These are phyloP conservation scores for Polygonum maritimum DNA, from an alignment of 148 eudicot genomes.

Conservation along the genomic window DNA sequence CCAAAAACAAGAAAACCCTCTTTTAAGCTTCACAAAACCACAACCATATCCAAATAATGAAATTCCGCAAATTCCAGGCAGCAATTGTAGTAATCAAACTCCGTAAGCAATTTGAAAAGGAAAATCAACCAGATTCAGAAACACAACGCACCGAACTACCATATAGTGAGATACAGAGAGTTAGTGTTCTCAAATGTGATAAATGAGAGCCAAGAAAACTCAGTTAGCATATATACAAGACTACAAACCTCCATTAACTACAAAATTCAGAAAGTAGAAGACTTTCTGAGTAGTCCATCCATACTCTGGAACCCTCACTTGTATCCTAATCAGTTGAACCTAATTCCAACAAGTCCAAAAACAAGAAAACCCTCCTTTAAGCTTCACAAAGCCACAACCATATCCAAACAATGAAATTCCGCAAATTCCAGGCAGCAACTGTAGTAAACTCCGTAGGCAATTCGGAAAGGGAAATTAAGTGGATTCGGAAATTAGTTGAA, in stretches of 20 bases:
- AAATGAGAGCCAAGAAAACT: too few relatives aligned
- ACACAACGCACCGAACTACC: too few relatives aligned
- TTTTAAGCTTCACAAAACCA: not conserved
- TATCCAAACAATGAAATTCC: not conserved
- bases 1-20: not conserved
- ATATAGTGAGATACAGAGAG: too few relatives aligned
- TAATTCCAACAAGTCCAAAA: constrained; percentile 12
- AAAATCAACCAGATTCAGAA: too few relatives aligned
- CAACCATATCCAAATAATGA: not conserved
- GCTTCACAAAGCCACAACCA: not conserved
- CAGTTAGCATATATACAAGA: not conserved
- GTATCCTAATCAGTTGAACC: constrained; percentile 95
- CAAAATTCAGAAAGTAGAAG: constrained; percentile 87
- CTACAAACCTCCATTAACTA: constrained; percentile 83
- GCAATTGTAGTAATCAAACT: too few relatives aligned
- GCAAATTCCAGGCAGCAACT: not conserved
- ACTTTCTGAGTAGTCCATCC: constrained; percentile 99
- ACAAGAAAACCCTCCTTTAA: not conserved
- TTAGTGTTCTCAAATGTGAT: too few relatives aligned
- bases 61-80: not conserved
- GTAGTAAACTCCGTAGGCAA: too few relatives aligned
- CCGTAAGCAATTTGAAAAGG: too few relatives aligned
- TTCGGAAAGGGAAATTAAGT: too few relatives aligned
- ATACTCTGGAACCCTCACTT: constrained; percentile 89
- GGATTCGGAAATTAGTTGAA: too few relatives aligned